A percentile compares a stretch with the other conserved stretches of the same genome.
Conservation (phyloP, 768 basidiomycete genomes). For the Plicaturopsis crispa region DNA sequence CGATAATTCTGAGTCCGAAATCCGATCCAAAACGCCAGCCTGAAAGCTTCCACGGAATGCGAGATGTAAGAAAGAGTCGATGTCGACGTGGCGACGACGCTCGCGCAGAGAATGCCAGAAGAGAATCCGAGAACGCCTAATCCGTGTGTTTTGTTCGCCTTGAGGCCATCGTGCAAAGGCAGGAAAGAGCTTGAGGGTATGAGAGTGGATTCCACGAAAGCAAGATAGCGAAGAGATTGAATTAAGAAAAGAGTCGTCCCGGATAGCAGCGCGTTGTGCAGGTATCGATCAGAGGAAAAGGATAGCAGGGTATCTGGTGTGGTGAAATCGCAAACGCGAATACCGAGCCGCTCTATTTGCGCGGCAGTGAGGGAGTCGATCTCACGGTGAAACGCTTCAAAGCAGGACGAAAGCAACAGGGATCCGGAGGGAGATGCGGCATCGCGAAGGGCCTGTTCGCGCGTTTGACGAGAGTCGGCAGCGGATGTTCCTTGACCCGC, state of each 20-base stretch:
- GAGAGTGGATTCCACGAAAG: conserved; percentile 22
- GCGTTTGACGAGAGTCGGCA: conserved; percentile 21
- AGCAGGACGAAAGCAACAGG: conserved; percentile 42
- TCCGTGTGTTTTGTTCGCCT: conserved; percentile 23
- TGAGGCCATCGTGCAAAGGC: conserved; percentile 22
- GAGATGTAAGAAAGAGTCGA: conserved; percentile 32
- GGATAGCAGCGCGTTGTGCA: conserved; percentile 41
- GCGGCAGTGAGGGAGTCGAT: conserved; percentile 33
- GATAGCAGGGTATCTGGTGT: conserved; percentile 30
- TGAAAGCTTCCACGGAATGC: conserved; percentile 37
- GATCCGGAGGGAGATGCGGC: conserved; percentile 31
- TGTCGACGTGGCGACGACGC: conserved; percentile 38
- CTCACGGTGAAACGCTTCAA: conserved; percentile 41
- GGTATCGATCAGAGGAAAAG: conserved; percentile 24
- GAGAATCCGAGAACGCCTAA: conserved; percentile 44
- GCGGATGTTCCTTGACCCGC: conserved; percentile 45
- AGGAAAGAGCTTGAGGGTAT: conserved; percentile 4
- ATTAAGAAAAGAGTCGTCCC: conserved; percentile 39
- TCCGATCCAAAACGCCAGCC: conserved; percentile 46
- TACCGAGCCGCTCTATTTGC: conserved; percentile 25
- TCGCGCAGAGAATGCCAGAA: conserved; percentile 49
- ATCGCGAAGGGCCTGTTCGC: conserved; percentile 32
- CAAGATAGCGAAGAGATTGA: conserved; percentile 47
- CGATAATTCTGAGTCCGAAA: conserved; percentile 32
- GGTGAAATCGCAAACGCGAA: conserved; percentile 38